These are phyloP conservation scores for Penicillium rolfsii DNA, from an alignment of 2,329 filamentous ascomycete species.

Conservation along the genomic window DNA sequence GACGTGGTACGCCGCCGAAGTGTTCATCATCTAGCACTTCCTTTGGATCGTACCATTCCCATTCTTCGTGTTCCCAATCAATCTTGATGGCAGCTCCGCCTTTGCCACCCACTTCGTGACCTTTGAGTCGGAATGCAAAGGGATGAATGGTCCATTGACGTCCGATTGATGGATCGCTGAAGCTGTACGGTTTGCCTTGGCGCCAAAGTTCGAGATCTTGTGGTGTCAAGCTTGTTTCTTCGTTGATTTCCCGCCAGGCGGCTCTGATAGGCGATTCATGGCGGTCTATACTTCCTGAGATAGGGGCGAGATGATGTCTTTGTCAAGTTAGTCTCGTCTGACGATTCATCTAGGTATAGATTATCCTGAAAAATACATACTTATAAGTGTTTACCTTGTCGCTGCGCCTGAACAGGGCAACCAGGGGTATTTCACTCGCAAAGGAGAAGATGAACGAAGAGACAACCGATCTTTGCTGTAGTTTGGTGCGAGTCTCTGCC, in stretches of 20 bases:
- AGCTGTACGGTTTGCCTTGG: constrained; percentile 62
- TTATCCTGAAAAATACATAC: constrained; percentile 39
- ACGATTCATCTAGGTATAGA: too few species aligned
- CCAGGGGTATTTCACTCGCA: constrained; percentile 41
- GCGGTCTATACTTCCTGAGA: constrained; percentile 64
- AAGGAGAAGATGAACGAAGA: constrained; percentile 49
- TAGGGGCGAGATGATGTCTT: constrained; percentile 61
- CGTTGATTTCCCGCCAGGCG: constrained; percentile 64
- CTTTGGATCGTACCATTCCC: constrained; percentile 60
- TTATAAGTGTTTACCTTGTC: constrained; percentile 62
- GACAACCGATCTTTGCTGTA: constrained; percentile 43
- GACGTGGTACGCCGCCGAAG: constrained; percentile 59
- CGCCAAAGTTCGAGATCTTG: constrained; percentile 56
- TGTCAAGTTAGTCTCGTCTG: constrained; percentile 26
- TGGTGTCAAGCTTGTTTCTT: constrained; percentile 62
- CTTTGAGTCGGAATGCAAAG: constrained; percentile 58
- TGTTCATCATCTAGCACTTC: constrained; percentile 51
- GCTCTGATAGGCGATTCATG: constrained; percentile 59
- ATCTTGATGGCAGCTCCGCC: constrained; percentile 55
- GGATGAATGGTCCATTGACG: constrained; percentile 67
- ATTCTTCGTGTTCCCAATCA: constrained; percentile 66
- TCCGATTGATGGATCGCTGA: constrained; percentile 56
- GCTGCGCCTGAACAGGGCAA: constrained; percentile 67
- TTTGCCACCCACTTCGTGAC: constrained; percentile 31
- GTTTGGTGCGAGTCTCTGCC: constrained; percentile 5